Evolutionary conservation across 1,284 basidiomycete genomes (phyloP).

Genomic region (Heterobasidion parviporum): DNA sequence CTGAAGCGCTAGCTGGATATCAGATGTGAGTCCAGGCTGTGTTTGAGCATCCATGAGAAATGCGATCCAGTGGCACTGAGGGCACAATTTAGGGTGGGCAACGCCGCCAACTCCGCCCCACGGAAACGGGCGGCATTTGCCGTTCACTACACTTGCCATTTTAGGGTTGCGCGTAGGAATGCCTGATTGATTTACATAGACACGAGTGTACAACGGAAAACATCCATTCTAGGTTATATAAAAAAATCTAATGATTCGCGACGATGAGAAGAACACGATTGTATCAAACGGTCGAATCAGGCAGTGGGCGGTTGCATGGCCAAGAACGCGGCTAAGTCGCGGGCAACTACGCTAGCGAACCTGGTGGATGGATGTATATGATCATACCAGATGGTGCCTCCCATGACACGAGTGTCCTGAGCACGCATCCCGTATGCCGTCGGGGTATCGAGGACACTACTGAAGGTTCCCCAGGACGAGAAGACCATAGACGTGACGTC

Average conservation of each 20-base stretch:
- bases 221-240: no score
- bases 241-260: no score
- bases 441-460: conserved; percentile 33
- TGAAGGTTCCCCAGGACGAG: conserved; percentile 36
- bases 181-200: no score
- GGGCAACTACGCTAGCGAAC: conserved; percentile 34
- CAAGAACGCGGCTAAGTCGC: conserved; percentile 30
- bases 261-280: no score
- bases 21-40: conserved; percentile 21
- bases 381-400: conserved; percentile 39
- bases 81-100: conserved; percentile 1
- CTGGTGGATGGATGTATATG: conserved; percentile 37
- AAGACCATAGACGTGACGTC: conserved; percentile 40
- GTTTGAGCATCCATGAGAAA: conserved; percentile 5
- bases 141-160: background rate
- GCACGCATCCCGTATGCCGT: conserved; percentile 27
- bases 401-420: conserved; percentile 20
- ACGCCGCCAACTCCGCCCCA: no score
- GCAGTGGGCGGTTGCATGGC: background rate
- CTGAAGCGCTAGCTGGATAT: conserved; percentile 27
- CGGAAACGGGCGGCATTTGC: background rate
- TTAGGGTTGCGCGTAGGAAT: background rate
- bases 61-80: conserved; percentile 3
- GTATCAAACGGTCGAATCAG: no score
- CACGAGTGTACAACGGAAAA: no score